Evolutionary conservation across 2,329 filamentous ascomycete species (phyloP), one percentile per base, ranked within the genome.

Genomic region (Ustilaginoidea virens): DNA sequence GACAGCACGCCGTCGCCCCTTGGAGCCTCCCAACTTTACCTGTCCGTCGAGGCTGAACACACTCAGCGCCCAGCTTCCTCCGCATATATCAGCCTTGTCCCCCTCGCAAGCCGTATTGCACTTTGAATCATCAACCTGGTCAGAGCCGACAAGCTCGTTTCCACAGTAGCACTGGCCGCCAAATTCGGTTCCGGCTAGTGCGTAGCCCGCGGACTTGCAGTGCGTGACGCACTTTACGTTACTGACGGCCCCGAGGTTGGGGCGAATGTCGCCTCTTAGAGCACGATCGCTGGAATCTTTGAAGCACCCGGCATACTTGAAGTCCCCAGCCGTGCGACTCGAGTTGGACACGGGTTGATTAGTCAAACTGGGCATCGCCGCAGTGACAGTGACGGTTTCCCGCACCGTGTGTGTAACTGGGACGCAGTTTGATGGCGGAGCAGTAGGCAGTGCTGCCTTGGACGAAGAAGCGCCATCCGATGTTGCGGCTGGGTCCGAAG

Each of bases 91-190:
- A 8, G 41, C 45, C 2, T 36, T 35, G 36, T 68, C 58, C 14
- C 63, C 67, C 29, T 58, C 55, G 42, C 69, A 73, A 1, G 58
- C 16, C 13, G 33, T 30, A 12, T 27, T 45, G 48, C 69, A 74
- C 9, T 42, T 38, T 6, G 43, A 47, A 4, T 63, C 61, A 25
- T 57, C 54, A 12, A 69, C 40, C 36, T 52, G 49, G 27, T 52
- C 44, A 17, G 51, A 55, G 23, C 50, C 48, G 5, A 36, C 29
- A 15, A 47, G 39, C 16, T 41, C 37, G 31, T 52, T 46, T 27
- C 54, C 60, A 38, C 64, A 73, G 49, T 59, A 71, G 48, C 67
- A 72, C 43, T 70, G 58, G n/a, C 49, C 48, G 14, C 48, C 51
- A 37, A 61, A 66, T 42, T 71, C 63, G 1, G 66, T 49, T 5